These are phyloP conservation scores for Neonectria neomacrospora DNA, from an alignment of 2,329 filamentous ascomycete species.

Conservation along the genomic window DNA sequence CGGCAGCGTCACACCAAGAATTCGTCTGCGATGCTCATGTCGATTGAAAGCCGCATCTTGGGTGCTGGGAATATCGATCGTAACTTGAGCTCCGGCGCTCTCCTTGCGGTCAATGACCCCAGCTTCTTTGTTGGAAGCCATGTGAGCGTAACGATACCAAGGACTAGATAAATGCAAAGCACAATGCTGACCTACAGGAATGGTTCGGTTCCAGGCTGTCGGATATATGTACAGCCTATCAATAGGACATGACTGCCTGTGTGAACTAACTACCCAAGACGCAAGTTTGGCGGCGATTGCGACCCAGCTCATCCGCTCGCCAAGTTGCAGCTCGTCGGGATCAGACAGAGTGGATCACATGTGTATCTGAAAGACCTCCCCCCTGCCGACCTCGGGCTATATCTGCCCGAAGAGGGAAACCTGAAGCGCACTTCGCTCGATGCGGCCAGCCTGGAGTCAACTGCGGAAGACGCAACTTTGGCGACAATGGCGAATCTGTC, in stretches of 20 bases:
- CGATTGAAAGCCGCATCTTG: background rate
- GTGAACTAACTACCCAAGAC: background rate
- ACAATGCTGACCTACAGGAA: background rate
- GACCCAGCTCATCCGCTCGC: background rate
- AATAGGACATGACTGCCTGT: background rate
- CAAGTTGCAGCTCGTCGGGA: background rate
- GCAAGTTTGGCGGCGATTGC: background rate
- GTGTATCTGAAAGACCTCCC: background rate
- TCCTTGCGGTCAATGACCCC: background rate
- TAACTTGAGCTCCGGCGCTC: background rate
- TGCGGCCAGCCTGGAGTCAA: background rate
- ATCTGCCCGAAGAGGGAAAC: background rate
- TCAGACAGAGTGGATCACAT: background rate
- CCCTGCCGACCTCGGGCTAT: background rate
- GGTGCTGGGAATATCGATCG: background rate
- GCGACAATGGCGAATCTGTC: background rate
- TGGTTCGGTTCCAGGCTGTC: background rate
- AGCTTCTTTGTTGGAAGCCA: background rate
- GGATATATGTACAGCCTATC: background rate
- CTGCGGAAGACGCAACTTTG: background rate
- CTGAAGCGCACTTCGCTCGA: background rate
- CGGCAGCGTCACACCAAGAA: constrained; percentile 18
- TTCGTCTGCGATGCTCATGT: constrained; percentile 8
- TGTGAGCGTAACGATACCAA: background rate
- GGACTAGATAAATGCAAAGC: background rate